A percentile compares a stretch with the other conserved stretches of the same genome.
Conservation (phyloP, 192 early-diverging fungal genomes). For the Endogone sp. region DNA sequence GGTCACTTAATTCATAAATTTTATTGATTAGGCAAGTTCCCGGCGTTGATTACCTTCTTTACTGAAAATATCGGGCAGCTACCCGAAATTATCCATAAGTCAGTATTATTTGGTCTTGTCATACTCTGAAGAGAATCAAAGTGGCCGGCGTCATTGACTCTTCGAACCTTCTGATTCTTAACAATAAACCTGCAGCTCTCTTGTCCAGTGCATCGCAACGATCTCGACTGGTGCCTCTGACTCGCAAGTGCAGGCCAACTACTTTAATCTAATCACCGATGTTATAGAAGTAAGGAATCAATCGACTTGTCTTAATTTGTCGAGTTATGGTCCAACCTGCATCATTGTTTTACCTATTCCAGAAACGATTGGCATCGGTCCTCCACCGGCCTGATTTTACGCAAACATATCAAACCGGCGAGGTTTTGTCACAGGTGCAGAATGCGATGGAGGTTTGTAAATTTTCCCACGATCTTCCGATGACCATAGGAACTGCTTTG, state of each 20-base stretch:
- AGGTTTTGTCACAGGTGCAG: conserved; percentile 53
- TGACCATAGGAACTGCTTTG: conserved; percentile 2
- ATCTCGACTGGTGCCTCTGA: conserved; percentile 54
- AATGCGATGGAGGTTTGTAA: conserved; percentile 60
- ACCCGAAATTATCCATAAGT: conserved; percentile 61
- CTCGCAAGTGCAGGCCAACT: conserved; percentile 42
- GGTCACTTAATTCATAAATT: too few species aligned
- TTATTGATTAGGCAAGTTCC: conserved; percentile 54
- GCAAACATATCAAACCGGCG: conserved; percentile 45
- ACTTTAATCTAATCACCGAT: conserved; percentile 50
- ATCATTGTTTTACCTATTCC: too few species aligned
- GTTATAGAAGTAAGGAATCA: conserved; percentile 45
- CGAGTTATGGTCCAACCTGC: too few species aligned
- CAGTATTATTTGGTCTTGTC: conserved; percentile 14
- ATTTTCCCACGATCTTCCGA: background rate
- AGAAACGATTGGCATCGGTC: conserved; percentile 51
- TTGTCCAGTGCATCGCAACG: conserved; percentile 61
- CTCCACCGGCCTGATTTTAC: conserved; percentile 56
- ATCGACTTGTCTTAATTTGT: background rate
- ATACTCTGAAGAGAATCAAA: too few species aligned
- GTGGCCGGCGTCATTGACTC: too few species aligned
- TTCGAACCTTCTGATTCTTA: too few species aligned
- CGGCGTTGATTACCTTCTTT: conserved; percentile 55
- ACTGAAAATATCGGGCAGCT: conserved; percentile 51
- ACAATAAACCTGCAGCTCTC: conserved; percentile 41